Conservation (phyloP, 257 asterid species). For the Solanum appendiculatum region DNA sequence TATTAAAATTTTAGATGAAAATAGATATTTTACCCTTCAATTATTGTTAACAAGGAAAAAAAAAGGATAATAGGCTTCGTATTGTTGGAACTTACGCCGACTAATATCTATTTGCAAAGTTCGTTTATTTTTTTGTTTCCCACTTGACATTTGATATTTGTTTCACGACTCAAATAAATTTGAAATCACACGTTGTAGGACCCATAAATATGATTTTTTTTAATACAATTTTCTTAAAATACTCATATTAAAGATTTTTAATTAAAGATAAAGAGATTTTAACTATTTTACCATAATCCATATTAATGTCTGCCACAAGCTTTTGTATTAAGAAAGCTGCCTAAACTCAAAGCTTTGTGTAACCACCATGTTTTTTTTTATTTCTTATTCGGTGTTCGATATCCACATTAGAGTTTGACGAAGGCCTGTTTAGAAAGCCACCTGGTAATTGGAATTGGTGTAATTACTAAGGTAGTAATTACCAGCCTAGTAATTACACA, state of each 20-base stretch:
- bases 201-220: too few species aligned
- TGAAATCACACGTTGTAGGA: accelerated
- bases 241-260: accelerated
- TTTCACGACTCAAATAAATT: accelerated
- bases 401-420: too few species aligned
- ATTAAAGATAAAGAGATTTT: background rate
- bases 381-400: too few species aligned
- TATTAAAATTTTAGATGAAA: background rate
- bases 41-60: background rate
- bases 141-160: accelerated
- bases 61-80: background rate
- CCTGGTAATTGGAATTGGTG: too few species aligned
- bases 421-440: too few species aligned
- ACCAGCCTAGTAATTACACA: too few species aligned
- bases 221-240: background rate
- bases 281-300: accelerated
- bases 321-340: background rate
- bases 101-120: background rate
- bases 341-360: background rate
- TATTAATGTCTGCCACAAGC: background rate
- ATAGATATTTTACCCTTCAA: background rate
- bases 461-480: too few species aligned
- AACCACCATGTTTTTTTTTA: background rate
- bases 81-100: accelerated
- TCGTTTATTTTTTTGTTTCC: background rate